Evolutionary conservation across 2,329 filamentous ascomycete species (phyloP), one percentile per base, ranked within the genome.

Genomic region (Malbranchea cinnamomea): DNA sequence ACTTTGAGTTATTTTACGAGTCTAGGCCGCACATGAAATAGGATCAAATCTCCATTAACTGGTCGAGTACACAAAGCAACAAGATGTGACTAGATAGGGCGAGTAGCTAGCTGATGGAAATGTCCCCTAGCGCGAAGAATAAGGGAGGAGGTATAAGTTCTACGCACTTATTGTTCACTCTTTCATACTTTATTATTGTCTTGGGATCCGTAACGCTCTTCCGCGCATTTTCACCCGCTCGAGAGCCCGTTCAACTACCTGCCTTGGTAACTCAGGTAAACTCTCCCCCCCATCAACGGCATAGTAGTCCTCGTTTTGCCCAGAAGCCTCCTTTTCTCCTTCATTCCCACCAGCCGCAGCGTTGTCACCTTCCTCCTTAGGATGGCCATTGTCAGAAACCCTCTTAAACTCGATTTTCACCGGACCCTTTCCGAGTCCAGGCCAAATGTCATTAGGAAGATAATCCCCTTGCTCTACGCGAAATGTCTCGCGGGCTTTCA

Each of bases 381-480:
- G n/a, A n/a, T n/a, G n/a, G n/a, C n/a, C n/a, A 11, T 49, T 53
- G 1, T 53, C 54, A 2, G 49, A 45, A 30, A 56, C 38, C 12
- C 53, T 50, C 16, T 38, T 42, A 24, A 57, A 58, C 29, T 50
- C 46, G 16, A 56, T 62, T 35, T 54, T 62, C 41, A 68, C 68
- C 15, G 62, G 66, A n/a, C 60, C 65, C 38, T 68, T 47, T 24
- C 44, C 69, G 52, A 89, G 68, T 1, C 77, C 79, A 0, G 74
- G 75, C 83, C 84, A 94, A 13, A 94, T 71, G 50, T 94, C 84
- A 0, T 77, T 75, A 0, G 89, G 89, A 7, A 98, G 56, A 48
- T 74, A 92, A 39, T 91, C 82, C 5, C 84, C 85, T 8, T 89
- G 76, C 24, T 92, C 78, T 16, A 75, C 65, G 19, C 79, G 69